These are phyloP conservation scores for Fagopyrum esculentum DNA, from an alignment of 148 eudicot genomes.

Conservation along the genomic window DNA sequence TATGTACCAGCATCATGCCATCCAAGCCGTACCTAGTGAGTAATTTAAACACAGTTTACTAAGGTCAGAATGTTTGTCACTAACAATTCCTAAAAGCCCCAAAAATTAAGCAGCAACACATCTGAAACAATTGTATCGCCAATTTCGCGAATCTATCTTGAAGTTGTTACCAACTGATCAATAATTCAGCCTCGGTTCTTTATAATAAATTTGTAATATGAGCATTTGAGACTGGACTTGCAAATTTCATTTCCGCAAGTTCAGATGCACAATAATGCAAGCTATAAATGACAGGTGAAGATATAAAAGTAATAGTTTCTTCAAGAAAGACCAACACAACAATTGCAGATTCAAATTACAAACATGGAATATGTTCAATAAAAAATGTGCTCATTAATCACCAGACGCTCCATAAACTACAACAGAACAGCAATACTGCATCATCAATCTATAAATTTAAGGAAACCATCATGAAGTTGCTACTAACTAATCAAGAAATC, in stretches of 20 bases:
- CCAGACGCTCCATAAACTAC: neutral
- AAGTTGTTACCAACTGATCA: neutral
- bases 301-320: neutral
- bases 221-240: neutral
- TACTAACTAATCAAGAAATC: too few relatives aligned
- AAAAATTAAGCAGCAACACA: neutral
- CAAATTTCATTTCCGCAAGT: neutral
- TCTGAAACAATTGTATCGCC: neutral
- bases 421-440: neutral
- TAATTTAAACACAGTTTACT: slow-evolving; percentile 4
- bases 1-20: slow-evolving; percentile 99
- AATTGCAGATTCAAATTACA: neutral
- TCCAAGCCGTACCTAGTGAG: slow-evolving; percentile 76
- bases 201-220: neutral
- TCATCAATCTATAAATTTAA: too few relatives aligned
- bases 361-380: neutral
- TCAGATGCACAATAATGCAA: neutral
- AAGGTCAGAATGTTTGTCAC: neutral
- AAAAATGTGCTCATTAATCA: neutral
- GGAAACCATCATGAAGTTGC: neutral
- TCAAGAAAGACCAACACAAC: neutral
- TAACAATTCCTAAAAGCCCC: neutral
- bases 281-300: neutral
- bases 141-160: neutral
- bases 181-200: neutral